Evolutionary conservation across 1,284 basidiomycete species (phyloP).

Genomic region (Volvariella volvacea): DNA sequence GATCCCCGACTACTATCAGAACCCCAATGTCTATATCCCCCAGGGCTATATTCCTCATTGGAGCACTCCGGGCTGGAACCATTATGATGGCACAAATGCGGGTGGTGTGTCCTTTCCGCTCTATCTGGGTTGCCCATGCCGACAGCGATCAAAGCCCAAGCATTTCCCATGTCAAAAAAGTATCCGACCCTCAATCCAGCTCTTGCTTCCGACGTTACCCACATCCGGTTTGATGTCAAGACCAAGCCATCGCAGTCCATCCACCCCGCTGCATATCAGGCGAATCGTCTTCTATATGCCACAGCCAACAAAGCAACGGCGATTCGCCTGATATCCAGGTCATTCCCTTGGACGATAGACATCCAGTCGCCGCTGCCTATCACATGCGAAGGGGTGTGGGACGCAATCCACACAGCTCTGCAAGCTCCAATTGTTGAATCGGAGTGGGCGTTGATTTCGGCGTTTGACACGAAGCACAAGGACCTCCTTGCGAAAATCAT

Average conservation of each 20-base stretch:
- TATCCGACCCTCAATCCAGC: constrained; percentile 40
- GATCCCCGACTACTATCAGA: not conserved
- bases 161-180: constrained; percentile 12
- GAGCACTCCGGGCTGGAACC: too few relatives aligned
- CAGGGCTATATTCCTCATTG: not conserved
- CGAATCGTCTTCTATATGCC: constrained; percentile 27
- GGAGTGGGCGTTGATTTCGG: constrained; percentile 1
- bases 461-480: constrained; percentile 7
- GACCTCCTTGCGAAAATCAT: constrained; percentile 17
- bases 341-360: constrained; percentile 6
- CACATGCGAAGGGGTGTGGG: constrained; percentile 1
- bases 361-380: not conserved
- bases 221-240: constrained; percentile 42
- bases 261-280: constrained; percentile 32
- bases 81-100: too few relatives aligned
- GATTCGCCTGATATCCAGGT: constrained; percentile 1
- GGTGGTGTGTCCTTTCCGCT: too few relatives aligned
- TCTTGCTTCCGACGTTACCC: constrained; percentile 43
- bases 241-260: constrained; percentile 35
- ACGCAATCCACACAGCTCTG: not conserved
- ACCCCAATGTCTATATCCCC: constrained; percentile 2
- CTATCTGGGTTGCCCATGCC: too few relatives aligned
- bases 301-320: constrained; percentile 19
- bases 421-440: not conserved
- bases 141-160: too few relatives aligned